Percentiles rank a stretch among this genome's conserved stretches.
These are phyloP conservation scores for Claviceps monticola DNA, from an alignment of 2,329 filamentous ascomycete species.

Conservation along the genomic window DNA sequence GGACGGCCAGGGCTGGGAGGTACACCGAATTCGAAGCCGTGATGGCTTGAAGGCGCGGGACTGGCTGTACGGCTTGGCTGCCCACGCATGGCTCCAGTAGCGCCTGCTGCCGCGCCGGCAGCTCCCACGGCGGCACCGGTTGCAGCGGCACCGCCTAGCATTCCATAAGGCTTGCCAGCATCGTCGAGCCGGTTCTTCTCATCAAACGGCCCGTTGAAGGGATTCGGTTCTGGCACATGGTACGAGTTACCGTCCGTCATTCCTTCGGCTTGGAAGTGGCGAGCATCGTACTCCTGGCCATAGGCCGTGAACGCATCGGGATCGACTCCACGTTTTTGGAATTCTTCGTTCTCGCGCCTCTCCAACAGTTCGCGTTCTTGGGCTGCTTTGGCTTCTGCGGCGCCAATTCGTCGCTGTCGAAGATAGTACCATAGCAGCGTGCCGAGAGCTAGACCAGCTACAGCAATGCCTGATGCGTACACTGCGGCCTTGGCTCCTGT, in stretches of 20 bases:
- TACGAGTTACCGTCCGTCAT: constrained; percentile 8
- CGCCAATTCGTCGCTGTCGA: constrained; percentile 38
- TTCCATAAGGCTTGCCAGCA: constrained; percentile 7
- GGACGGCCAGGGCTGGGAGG: constrained; percentile 3
- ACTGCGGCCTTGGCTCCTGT: constrained; percentile 36
- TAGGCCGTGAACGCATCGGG: constrained; percentile 29
- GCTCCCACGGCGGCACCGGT: constrained; percentile 2
- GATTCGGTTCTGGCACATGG: constrained; percentile 8
- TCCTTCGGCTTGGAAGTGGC: constrained; percentile 6
- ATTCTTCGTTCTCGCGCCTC: constrained; percentile 35
- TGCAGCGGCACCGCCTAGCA: constrained; percentile 5
- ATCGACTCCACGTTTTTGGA: constrained; percentile 32
- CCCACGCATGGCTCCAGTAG: not conserved
- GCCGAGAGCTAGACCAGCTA: constrained; percentile 27
- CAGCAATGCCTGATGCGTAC: constrained; percentile 32
- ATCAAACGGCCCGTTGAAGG: constrained; percentile 5
- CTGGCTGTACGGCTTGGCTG: constrained; percentile 4
- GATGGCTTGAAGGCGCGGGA: constrained; percentile 7
- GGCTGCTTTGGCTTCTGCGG: constrained; percentile 34
- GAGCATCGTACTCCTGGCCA: constrained; percentile 11
- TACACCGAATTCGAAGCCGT: constrained; percentile 9
- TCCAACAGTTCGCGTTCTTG: constrained; percentile 31
- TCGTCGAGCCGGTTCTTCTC: constrained; percentile 5
- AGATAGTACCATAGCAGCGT: constrained; percentile 38
- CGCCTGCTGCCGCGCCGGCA: not conserved